Base-by-base conservation (phyloP, 2,329 filamentous ascomycete genomes). In the Metarhizium rileyi region DNA sequence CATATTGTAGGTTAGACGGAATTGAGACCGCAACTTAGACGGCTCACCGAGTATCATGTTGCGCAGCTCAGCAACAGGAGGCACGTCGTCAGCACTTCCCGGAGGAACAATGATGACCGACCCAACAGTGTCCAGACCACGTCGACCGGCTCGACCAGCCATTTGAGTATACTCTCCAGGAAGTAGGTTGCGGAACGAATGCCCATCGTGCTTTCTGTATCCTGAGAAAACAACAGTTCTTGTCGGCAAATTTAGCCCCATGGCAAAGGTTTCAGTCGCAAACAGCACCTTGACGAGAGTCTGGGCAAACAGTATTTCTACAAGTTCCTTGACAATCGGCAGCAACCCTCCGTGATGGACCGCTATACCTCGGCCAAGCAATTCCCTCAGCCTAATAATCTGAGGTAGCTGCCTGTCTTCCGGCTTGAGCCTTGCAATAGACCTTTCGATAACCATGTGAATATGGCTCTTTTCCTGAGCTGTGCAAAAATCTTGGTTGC, bases 161-260 rank as follows among this genome's bases (percentile, higher is more conserved):
- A 98, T 98, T 61, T 98, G 93, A 1, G 93, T 98, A 64, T 98
- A 98, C 65, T 98, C 93, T 16, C 93, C 93, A 0, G 93, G 90
- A 0, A 95, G 75, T 0, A 98, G 74, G 62, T 96, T 93, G 56
- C 93, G 79, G 71, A 97, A 97, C 4, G 81, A 81, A 58, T 93
- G 87, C 5, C 93, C 93, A 61, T 98, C 93, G 57, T 96, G 91
- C 65, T 98, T 98, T 47, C 93, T 83, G 67, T 93, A 95, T 9
- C 93, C 93, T 10, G 93, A 97, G 66, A 98, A 98, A 2, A 97
- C 91, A 0, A 98, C 93, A 1, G 93, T 98, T 56, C 93, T 80
- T 1, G 93, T 98, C 0, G 93, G 93, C 50, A 98, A 71, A 62
- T 98, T 98, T 28, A 98, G 76, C 26, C 93, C 93, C 90, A 98